Base-by-base conservation (phyloP, 2,329 filamentous ascomycete genomes). In the Harringtonia lauricola region DNA sequence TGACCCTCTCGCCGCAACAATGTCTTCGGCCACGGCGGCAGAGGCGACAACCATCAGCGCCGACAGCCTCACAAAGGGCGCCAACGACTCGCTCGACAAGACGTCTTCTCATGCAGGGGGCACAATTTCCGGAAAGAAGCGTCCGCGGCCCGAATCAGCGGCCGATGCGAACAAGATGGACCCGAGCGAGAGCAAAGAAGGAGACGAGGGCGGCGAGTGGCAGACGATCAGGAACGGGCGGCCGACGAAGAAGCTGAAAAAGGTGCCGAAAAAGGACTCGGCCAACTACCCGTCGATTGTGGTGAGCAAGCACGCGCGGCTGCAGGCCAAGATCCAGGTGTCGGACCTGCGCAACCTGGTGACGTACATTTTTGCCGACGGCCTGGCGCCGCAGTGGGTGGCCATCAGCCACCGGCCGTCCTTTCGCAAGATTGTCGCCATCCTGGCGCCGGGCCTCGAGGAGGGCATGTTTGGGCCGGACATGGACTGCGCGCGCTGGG, bases 391-490 rank as follows among this genome's bases (percentile, higher is more conserved):
- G 14, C 74, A 80, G 52, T 84, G 80, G 76, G 68, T 83, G 36
- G 70, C 72, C 36, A 70, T 83, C 39, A 67, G 67, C 47, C 72
- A 83, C 54, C 70, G 80, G 37, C 72, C 75, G 7, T 69, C 79
- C 46, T 79, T 84, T 53, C 68, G 77, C 50, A 94, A 92, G 64
- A 83, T 94, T 26, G 89, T 96, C 26, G 76, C 86, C 34, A 67
- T 98, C 51, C 90, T 95, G 84, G 80, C 95, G 12, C 92, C 92
- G 12, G 92, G 92, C 0, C 65, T 98, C 21, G 90, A 96, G 58
- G 76, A 86, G 55, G 83, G 79, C 49, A 92, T 96, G 84, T 94
- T 96, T 64, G 77, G 83, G 59, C 71, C 76, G 13, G 57, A 63
- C 31, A 67, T 72, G 31, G 64, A 78, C 50, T 71, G 71, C 39